Base-by-base conservation (phyloP, 2,329 filamentous ascomycete genomes). In the Endocalyx cinctus region DNA sequence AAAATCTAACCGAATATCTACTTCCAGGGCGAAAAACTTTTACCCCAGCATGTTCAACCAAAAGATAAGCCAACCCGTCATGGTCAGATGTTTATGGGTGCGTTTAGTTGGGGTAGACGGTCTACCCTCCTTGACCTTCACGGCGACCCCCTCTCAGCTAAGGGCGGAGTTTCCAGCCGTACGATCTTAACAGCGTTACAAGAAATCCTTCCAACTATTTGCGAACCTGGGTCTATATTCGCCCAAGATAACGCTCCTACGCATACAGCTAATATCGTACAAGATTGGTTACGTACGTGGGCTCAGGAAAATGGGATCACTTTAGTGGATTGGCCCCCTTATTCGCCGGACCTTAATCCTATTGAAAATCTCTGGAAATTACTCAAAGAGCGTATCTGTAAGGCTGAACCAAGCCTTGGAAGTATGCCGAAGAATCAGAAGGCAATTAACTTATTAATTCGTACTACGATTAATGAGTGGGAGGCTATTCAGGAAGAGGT, bases 171-270 rank as follows among this genome's bases (percentile, higher is more conserved):
- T 10, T 13, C 13, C 16, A 15, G 26, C n/a, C 26, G 26, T 5
- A 17, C 20, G 26, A 33, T 27, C 15, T 16, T 33, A 4, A 25
- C 18, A 15, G 11, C 16, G 4, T 16, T 27, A 4, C 22, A 18
- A 26, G 30, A 32, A 25, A 13, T 18, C 2, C 17, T 27, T 5
- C 22, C 31, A 13, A 27, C 31, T 12, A 27, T 33, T n/a, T 33
- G 23, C 12, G 23, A 33, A 27, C 23, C 31, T 4, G 25, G 25
- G 10, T 33, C 31, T 19, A 33, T 27, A 18, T 33, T 17, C 13
- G 10, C n/a, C n/a, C 25, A 33, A 27, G 23, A 27, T 20, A 33
- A 33, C 25, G 31, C 31, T 5, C 23, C 31, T n/a, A 27, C 23
- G 16, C 23, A 33, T 20, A 33, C 17, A 13, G 31, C 31, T 13